Percentiles rank a stretch among this genome's conserved stretches.
These are phyloP conservation scores for Solioccasus polychromus DNA, from an alignment of 768 basidiomycete species.

Conservation along the genomic window DNA sequence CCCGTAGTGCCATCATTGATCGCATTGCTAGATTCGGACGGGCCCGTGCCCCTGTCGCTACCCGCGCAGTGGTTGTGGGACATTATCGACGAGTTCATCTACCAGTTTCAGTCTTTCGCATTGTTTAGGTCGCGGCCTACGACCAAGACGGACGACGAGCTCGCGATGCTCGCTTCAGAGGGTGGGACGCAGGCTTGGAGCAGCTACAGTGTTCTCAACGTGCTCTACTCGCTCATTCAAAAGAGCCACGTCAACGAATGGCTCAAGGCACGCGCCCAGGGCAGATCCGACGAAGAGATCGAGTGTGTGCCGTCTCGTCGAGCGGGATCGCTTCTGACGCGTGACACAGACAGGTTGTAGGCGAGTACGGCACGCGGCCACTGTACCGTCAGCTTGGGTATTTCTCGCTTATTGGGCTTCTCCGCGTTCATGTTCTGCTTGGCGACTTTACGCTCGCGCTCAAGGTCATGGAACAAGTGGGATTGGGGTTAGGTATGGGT, in stretches of 20 bases:
- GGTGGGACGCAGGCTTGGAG: constrained; percentile 87
- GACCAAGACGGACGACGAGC: constrained; percentile 86
- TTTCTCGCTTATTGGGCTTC: constrained; percentile 92
- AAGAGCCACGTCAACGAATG: constrained; percentile 95
- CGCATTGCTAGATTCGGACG: constrained; percentile 72
- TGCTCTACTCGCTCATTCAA: constrained; percentile 97
- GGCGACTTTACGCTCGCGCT: constrained; percentile 95
- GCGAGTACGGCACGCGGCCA: constrained; percentile 88
- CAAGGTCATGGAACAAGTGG: constrained; percentile 92
- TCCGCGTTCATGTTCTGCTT: constrained; percentile 93
- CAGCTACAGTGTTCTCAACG: constrained; percentile 97
- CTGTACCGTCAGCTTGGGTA: constrained; percentile 95
- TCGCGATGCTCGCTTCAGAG: constrained; percentile 74
- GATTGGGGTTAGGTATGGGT: constrained; percentile 86
- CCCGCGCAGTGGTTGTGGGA: constrained; percentile 99
- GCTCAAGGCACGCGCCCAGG: constrained; percentile 75
- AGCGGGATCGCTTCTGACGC: background rate
- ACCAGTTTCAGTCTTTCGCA: constrained; percentile 96
- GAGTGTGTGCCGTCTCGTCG: constrained; percentile 49
- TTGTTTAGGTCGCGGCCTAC: constrained; percentile 86
- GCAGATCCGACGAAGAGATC: constrained; percentile 79
- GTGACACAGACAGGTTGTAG: constrained; percentile 68
- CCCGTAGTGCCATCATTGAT: background rate
- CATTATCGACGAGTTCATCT: constrained; percentile 96
- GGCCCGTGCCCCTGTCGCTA: constrained; percentile 85